phyloP scores from a whole-genome alignment of 169 alveolate species.

The Miamiensis avidus region DNA sequence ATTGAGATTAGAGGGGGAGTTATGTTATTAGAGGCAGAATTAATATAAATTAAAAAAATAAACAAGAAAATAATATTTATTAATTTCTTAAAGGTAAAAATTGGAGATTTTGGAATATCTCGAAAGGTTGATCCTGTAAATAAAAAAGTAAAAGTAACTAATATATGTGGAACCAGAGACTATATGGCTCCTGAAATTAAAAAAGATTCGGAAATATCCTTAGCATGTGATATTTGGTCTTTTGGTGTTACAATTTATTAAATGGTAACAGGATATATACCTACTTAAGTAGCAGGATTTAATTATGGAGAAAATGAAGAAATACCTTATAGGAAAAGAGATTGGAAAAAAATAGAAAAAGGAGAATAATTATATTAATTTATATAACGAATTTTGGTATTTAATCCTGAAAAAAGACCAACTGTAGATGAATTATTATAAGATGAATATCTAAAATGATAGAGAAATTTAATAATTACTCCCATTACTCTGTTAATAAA shows the following conservation, averaged over 20 bases:
- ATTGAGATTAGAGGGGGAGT: too few relatives aligned
- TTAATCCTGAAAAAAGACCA: neutral
- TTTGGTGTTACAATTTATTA: neutral
- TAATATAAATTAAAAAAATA: too few relatives aligned
- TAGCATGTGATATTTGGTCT: neutral
- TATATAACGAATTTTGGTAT: too few relatives aligned
- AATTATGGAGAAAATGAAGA: neutral
- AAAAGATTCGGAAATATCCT: neutral
- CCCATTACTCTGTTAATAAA: too few relatives aligned
- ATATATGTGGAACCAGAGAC: neutral
- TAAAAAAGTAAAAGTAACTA: neutral
- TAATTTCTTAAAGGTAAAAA: neutral
- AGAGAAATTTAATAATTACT: too few relatives aligned
- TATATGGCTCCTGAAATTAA: neutral
- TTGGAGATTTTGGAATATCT: neutral
- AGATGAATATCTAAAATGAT: too few relatives aligned
- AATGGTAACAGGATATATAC: neutral
- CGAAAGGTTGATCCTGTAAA: neutral
- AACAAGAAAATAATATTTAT: neutral
- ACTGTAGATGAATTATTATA: neutral
- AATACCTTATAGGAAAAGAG: neutral
- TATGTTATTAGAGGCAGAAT: too few relatives aligned
- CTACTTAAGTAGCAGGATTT: neutral
- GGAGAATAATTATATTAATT: neutral
- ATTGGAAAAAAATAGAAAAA: neutral